Evolutionary conservation across 139 green algal species (phyloP).

Genomic region (Astrephomene gubernaculifera): DNA sequence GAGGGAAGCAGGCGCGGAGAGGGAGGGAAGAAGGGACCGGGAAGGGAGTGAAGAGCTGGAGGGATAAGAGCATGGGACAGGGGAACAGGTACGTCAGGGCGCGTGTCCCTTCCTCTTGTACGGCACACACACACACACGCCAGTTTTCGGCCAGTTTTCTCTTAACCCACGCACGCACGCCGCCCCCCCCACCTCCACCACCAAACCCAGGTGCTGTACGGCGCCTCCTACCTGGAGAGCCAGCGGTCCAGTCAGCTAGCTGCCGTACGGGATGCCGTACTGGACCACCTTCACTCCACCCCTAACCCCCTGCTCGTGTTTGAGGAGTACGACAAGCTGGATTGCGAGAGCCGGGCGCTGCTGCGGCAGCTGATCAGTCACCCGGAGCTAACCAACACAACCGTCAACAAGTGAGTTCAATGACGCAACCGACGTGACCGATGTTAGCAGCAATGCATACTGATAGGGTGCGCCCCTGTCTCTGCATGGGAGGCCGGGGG

Average conservation of each 20-base stretch:
- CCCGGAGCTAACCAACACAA: constrained; percentile 68
- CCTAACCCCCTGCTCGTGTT: constrained; percentile 89
- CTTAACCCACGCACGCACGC: too few relatives aligned
- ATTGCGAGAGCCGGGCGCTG: constrained; percentile 79
- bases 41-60: background rate
- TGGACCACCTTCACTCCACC: constrained; percentile 67
- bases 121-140: too few relatives aligned
- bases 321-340: constrained; percentile 98
- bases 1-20: too few relatives aligned
- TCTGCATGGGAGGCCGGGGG: too few relatives aligned
- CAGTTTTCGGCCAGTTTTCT: too few relatives aligned
- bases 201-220: constrained; percentile 83
- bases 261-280: constrained; percentile 61
- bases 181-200: background rate
- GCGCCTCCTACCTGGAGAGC: constrained; percentile 77
- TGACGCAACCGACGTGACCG: too few relatives aligned
- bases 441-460: too few relatives aligned
- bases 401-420: constrained; percentile 61
- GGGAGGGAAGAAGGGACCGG: background rate
- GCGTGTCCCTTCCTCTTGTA: too few relatives aligned
- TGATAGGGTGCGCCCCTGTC: too few relatives aligned
- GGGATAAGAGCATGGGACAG: background rate
- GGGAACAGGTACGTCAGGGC: too few relatives aligned
- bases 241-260: constrained; percentile 73
- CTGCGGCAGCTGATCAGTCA: constrained; percentile 85